Conservation (phyloP, 768 basidiomycete genomes). For the Holtermanniella nyarrowii region DNA sequence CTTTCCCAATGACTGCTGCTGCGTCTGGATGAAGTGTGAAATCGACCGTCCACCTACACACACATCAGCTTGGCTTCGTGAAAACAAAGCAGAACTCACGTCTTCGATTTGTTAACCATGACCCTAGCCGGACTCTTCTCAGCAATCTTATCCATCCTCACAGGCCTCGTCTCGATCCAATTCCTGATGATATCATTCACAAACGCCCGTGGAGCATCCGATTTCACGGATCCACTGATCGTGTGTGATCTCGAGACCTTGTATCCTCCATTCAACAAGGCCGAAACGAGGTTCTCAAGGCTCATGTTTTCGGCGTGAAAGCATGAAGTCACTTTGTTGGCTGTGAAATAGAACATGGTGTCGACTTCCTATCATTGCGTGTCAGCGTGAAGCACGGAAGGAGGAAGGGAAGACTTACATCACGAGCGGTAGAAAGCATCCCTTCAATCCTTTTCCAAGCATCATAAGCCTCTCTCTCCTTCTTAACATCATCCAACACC, state of each 20-base stretch:
- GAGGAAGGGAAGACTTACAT: slow-evolving; percentile 48
- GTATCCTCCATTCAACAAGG: slow-evolving; percentile 75
- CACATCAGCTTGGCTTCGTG: background rate
- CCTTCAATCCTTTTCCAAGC: slow-evolving; percentile 82
- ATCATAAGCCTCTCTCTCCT: slow-evolving; percentile 56
- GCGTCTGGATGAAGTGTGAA: slow-evolving; percentile 65
- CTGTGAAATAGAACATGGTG: slow-evolving; percentile 31
- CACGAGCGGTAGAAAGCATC: slow-evolving; percentile 82
- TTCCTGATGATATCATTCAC: slow-evolving; percentile 74
- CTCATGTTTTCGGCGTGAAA: slow-evolving; percentile 17
- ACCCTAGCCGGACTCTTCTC: slow-evolving; percentile 58
- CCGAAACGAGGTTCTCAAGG: slow-evolving; percentile 52
- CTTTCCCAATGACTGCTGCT: slow-evolving; percentile 11
- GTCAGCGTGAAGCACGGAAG: background rate
- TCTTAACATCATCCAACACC: slow-evolving; percentile 63
- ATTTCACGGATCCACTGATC: slow-evolving; percentile 78
- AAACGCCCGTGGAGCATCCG: slow-evolving; percentile 59
- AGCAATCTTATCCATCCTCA: slow-evolving; percentile 71
- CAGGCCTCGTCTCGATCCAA: slow-evolving; percentile 73
- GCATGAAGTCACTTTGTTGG: slow-evolving; percentile 18
- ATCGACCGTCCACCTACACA: slow-evolving; percentile 47
- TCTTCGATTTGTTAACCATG: slow-evolving; percentile 60
- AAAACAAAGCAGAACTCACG: slow-evolving; percentile 45
- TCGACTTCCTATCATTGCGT: slow-evolving; percentile 17
- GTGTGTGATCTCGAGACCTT: slow-evolving; percentile 85